These are phyloP conservation scores for Thamnidium elegans DNA, from an alignment of 192 early-diverging fungal species.

Conservation along the genomic window DNA sequence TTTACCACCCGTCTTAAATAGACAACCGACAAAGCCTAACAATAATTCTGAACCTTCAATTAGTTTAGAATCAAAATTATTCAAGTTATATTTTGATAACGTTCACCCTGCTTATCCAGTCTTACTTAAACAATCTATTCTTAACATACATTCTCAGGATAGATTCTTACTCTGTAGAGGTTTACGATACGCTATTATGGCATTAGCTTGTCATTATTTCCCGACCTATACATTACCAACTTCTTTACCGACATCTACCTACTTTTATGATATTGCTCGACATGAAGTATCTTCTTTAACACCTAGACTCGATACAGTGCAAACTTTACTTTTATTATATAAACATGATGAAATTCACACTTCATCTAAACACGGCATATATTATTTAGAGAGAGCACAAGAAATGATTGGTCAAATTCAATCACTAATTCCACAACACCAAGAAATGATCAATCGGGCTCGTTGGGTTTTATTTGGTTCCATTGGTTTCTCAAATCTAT, in stretches of 20 bases:
- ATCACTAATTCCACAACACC: not conserved
- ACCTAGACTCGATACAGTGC: conserved; percentile 4
- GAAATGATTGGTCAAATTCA: conserved; percentile 7
- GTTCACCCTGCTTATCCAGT: conserved; percentile 17
- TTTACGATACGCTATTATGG: conserved; percentile 15
- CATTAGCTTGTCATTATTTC: conserved; percentile 10
- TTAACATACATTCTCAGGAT: conserved; percentile 7
- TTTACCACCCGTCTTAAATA: not conserved
- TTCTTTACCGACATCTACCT: not conserved
- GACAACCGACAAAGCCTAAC: not conserved
- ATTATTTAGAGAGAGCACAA: conserved; percentile 4
- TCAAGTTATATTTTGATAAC: conserved; percentile 18
- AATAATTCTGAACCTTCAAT: conserved; percentile 1
- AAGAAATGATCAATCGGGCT: conserved; percentile 8
- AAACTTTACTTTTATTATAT: conserved; percentile 1
- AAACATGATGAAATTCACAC: conserved; percentile 6
- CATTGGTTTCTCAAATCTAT: conserved; percentile 7
- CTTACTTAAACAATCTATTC: conserved; percentile 1
- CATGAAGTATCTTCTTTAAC: not conserved
- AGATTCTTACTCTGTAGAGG: conserved; percentile 5
- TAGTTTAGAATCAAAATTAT: conserved; percentile 4
- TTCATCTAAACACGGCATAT: conserved; percentile 2
- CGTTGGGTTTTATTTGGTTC: conserved; percentile 5
- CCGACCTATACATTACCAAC: not conserved
- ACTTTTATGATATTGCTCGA: conserved; percentile 5